Conservation (phyloP, 148 eudicot genomes). For the Vaccinium myrtillus region DNA sequence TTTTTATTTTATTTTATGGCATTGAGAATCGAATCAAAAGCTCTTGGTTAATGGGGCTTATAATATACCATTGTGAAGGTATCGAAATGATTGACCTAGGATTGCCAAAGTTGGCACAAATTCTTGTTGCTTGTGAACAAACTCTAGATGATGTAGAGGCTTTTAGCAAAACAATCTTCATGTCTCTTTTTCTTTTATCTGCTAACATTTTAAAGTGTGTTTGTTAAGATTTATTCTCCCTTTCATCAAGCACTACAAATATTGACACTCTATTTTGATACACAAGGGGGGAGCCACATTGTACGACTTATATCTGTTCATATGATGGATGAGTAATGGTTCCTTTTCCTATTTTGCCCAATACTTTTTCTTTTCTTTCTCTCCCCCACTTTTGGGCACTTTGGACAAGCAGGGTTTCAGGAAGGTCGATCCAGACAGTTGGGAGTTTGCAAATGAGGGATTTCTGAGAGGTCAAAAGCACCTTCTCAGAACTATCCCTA, state of each 20-base stretch:
- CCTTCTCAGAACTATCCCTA: constrained; percentile 47
- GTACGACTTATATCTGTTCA: background rate
- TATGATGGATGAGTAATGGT: background rate
- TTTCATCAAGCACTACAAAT: background rate
- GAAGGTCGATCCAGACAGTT: constrained; percentile 82
- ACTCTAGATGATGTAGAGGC: background rate
- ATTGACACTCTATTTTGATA: background rate
- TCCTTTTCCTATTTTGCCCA: constrained; percentile 5
- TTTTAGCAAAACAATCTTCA: background rate
- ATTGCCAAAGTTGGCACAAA: background rate
- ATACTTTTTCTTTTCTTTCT: background rate
- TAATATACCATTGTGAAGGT: background rate
- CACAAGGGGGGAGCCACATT: background rate
- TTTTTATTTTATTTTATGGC: too few relatives aligned
- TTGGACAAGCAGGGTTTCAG: constrained; percentile 56
- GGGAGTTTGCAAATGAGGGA: constrained; percentile 81
- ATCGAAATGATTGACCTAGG: background rate
- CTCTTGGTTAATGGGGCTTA: background rate
- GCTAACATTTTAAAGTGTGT: background rate
- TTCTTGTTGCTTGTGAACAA: background rate
- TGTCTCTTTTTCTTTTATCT: background rate
- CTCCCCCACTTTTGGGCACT: background rate
- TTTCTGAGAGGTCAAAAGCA: constrained; percentile 74
- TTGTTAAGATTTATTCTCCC: background rate
- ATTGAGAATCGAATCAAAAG: background rate